Evolutionary conservation across 805 yeast genomes (phyloP).

Genomic region (Saturnispora zaruensis): DNA sequence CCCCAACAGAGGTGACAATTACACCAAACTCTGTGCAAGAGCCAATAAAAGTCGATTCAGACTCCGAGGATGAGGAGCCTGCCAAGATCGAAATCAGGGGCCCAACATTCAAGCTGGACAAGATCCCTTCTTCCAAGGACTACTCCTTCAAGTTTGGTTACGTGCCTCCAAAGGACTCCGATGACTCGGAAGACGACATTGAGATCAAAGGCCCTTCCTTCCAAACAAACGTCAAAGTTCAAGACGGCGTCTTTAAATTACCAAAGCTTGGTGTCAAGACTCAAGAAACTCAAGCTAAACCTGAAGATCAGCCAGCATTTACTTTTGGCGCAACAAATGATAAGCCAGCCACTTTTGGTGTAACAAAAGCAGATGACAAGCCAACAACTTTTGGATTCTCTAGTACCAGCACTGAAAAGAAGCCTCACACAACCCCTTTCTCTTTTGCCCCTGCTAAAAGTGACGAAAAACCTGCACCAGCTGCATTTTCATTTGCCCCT

Average conservation of each 20-base stretch:
- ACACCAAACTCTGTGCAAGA: too few species aligned
- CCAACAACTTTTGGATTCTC: slow-evolving; percentile 5
- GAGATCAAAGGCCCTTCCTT: slow-evolving; percentile 71
- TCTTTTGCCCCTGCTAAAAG: slow-evolving; percentile 8
- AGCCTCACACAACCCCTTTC: slow-evolving; percentile 12
- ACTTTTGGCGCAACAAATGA: slow-evolving; percentile 9
- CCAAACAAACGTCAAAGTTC: slow-evolving; percentile 31
- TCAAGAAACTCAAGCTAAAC: slow-evolving; percentile 13
- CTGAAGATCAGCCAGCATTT: slow-evolving; percentile 11
- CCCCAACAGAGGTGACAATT: not conserved
- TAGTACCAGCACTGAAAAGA: slow-evolving; percentile 3
- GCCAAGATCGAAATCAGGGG: slow-evolving; percentile 56
- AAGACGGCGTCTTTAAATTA: slow-evolving; percentile 26
- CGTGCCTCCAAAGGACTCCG: slow-evolving; percentile 26
- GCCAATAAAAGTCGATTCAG: slow-evolving; percentile 13
- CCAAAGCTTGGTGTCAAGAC: slow-evolving; percentile 14
- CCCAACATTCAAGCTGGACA: slow-evolving; percentile 47
- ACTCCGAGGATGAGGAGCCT: slow-evolving; percentile 30
- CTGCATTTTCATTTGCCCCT: slow-evolving; percentile 3
- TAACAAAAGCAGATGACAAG: slow-evolving; percentile 10
- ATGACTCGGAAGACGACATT: slow-evolving; percentile 52
- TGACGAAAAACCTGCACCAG: slow-evolving; percentile 5
- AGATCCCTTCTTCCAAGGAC: slow-evolving; percentile 40
- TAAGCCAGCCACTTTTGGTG: slow-evolving; percentile 10
- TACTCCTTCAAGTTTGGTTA: slow-evolving; percentile 43